Evolutionary conservation across 345 rosid species (phyloP).

Genomic region (Eucalyptus caleyi): DNA sequence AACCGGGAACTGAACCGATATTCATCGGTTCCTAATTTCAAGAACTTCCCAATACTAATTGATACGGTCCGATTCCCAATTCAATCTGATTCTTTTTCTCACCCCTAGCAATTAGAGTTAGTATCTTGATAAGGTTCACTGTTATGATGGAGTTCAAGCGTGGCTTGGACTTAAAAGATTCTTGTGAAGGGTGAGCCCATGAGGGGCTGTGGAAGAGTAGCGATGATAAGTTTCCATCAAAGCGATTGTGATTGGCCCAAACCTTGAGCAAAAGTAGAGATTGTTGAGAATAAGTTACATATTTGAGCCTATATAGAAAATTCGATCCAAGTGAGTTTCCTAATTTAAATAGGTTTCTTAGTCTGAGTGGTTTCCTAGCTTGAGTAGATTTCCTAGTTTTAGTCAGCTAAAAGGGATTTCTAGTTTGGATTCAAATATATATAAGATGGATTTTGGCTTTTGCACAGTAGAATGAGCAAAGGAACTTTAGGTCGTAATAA

Average conservation of each 20-base stretch:
- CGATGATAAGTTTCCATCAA: not conserved
- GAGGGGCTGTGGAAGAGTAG: not conserved
- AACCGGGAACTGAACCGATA: not conserved
- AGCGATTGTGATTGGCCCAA: not conserved
- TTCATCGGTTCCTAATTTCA: not conserved
- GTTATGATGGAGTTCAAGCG: not conserved
- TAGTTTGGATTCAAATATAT: not conserved
- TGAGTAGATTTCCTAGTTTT: not conserved
- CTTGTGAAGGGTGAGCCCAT: not conserved
- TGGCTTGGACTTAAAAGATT: not conserved
- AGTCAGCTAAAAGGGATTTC: not conserved
- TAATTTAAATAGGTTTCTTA: not conserved
- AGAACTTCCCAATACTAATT: not conserved
- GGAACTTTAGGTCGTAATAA: not conserved
- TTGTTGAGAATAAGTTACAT: not conserved
- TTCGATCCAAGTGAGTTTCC: not conserved
- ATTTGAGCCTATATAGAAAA: not conserved
- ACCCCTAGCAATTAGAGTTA: not conserved
- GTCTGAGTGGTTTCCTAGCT: not conserved
- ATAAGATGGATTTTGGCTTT: not conserved
- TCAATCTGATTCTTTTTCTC: not conserved
- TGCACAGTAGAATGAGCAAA: not conserved
- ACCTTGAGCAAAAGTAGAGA: not conserved
- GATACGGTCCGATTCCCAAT: not conserved
- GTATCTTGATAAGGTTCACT: not conserved